Percentiles rank a stretch among this genome's conserved stretches.
Conservation (phyloP, 768 basidiomycete genomes). For the Pleurotus cornucopiae region DNA sequence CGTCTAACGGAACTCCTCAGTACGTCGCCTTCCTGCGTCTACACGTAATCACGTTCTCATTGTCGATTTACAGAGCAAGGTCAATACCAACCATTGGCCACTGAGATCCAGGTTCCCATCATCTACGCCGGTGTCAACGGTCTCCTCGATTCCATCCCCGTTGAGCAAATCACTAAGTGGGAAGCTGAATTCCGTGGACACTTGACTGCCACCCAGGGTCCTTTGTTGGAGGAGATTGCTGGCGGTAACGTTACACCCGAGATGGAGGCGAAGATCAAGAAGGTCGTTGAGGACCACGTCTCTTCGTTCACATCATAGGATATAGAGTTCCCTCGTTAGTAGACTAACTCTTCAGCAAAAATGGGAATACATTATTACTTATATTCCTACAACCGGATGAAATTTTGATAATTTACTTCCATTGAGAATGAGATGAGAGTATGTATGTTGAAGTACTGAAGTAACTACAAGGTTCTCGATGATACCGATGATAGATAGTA, state of each 20-base stretch:
- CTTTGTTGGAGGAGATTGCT: slow-evolving; percentile 82
- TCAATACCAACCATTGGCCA: slow-evolving; percentile 92
- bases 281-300: slow-evolving; percentile 87
- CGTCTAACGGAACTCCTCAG: slow-evolving; percentile 96
- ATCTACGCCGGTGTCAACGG: slow-evolving; percentile 99
- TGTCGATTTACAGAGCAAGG: slow-evolving; percentile 73
- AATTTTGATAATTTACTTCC: not conserved
- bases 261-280: slow-evolving; percentile 93
- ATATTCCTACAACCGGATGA: not conserved
- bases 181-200: slow-evolving; percentile 90
- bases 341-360: not conserved
- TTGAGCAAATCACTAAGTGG: slow-evolving; percentile 92
- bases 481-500: no score
- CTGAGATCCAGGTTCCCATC: slow-evolving; percentile 96
- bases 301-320: slow-evolving; percentile 66
- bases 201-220: slow-evolving; percentile 66
- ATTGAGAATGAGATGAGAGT: no score
- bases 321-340: not conserved
- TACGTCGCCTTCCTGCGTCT: slow-evolving; percentile 20
- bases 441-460: no score
- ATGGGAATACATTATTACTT: slow-evolving; percentile 4
- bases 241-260: slow-evolving; percentile 83
- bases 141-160: slow-evolving; percentile 94
- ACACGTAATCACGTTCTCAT: slow-evolving; percentile 12
- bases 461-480: no score